phyloP scores from a whole-genome alignment of 805 yeast genomes.

The Grigorovia humatica region DNA sequence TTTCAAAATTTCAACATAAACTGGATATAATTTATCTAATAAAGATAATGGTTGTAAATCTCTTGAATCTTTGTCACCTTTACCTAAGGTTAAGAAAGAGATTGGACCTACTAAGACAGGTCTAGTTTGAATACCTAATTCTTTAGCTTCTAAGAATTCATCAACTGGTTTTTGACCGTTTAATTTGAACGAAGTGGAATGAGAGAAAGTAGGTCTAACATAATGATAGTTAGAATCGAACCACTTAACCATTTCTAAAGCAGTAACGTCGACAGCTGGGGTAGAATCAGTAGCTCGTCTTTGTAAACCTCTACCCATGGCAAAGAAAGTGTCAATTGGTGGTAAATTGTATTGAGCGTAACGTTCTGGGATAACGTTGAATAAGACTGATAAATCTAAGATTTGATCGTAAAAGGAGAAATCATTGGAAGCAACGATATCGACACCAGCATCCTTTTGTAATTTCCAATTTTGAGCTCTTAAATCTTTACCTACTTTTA shows the following conservation, averaged over 20 bases:
- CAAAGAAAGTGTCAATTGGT: constrained; percentile 86
- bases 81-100: constrained; percentile 89
- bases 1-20: constrained; percentile 77
- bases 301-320: constrained; percentile 99
- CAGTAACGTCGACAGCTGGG: constrained; percentile 94
- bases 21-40: constrained; percentile 83
- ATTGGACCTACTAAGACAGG: constrained; percentile 97
- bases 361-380: constrained; percentile 95
- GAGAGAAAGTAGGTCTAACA: constrained; percentile 97
- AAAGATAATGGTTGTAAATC: constrained; percentile 90
- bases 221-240: constrained; percentile 99
- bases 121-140: constrained; percentile 89
- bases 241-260: constrained; percentile 99
- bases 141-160: constrained; percentile 97
- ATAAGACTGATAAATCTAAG: constrained; percentile 79
- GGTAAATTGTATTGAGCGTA: constrained; percentile 79
- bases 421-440: constrained; percentile 93
- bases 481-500: constrained; percentile 88
- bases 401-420: constrained; percentile 98
- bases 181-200: constrained; percentile 90
- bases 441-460: constrained; percentile 95
- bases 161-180: constrained; percentile 94
- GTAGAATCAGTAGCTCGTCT: constrained; percentile 82
- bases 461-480: constrained; percentile 96
- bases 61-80: constrained; percentile 95